phyloP scores from a whole-genome alignment of 768 basidiomycete species.

The Rhodotorula sphaerocarpa region DNA sequence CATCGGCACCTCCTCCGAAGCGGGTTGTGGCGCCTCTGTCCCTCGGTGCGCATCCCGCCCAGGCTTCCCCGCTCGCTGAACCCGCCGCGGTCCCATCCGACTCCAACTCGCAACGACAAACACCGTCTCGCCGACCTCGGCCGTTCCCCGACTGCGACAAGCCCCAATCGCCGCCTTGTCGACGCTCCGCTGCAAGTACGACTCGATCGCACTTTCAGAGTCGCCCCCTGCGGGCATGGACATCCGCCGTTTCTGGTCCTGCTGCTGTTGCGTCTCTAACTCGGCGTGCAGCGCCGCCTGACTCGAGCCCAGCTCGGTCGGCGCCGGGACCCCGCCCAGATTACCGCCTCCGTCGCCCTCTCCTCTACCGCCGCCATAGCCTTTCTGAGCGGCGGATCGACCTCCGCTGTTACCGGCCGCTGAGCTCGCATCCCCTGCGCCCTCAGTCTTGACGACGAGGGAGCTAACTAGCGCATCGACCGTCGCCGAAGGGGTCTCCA shows the following conservation, averaged over 20 bases:
- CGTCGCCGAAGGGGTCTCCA: neutral
- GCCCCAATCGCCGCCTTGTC: constrained; percentile 16
- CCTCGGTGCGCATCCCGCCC: neutral
- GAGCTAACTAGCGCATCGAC: constrained; percentile 21
- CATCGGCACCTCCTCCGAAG: too few relatives aligned
- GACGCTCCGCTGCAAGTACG: neutral
- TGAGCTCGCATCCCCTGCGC: too few relatives aligned
- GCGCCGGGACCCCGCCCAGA: too few relatives aligned
- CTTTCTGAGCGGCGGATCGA: too few relatives aligned
- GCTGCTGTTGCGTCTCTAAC: neutral
- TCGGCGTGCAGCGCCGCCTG: too few relatives aligned
- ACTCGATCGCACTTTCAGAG: too few relatives aligned
- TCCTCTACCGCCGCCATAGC: too few relatives aligned
- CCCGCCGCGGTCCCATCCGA: neutral
- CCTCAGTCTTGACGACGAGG: constrained; percentile 1
- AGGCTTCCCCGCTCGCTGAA: neutral
- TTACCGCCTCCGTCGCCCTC: too few relatives aligned
- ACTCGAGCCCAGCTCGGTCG: neutral
- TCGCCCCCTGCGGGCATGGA: too few relatives aligned
- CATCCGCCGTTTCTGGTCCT: neutral
- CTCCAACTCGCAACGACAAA: constrained; percentile 5
- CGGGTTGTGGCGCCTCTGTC: neutral
- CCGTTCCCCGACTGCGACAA: neutral
- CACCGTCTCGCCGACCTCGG: neutral
- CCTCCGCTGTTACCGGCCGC: too few relatives aligned